A percentile compares a stretch with the other conserved stretches of the same genome.
phyloP scores from a whole-genome alignment of 768 basidiomycete species.

The Rhizopogon vesiculosus region DNA sequence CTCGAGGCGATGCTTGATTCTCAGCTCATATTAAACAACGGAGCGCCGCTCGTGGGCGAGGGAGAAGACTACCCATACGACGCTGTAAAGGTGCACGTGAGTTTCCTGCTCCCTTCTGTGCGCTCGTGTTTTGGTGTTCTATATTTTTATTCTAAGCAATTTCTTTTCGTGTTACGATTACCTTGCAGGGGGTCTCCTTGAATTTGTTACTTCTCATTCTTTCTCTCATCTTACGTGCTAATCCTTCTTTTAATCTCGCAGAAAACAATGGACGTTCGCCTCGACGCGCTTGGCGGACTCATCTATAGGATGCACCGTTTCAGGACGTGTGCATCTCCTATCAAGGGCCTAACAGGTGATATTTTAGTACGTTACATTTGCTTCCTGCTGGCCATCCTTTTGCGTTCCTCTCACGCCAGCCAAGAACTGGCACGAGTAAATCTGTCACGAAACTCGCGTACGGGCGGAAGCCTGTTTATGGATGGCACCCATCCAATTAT shows the following conservation, averaged over 20 bases:
- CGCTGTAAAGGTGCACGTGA: no score
- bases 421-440: slow-evolving; percentile 29
- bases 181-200: no score
- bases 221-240: slow-evolving; percentile 30
- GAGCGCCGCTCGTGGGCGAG: no score
- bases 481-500: slow-evolving; percentile 45
- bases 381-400: not conserved
- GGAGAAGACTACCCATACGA: no score
- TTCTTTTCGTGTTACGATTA: no score
- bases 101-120: no score
- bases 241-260: slow-evolving; percentile 20
- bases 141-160: no score
- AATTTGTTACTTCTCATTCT: slow-evolving; percentile 4
- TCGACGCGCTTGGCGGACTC: slow-evolving; percentile 19
- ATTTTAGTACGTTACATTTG: slow-evolving; percentile 55
- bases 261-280: slow-evolving; percentile 33
- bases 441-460: slow-evolving; percentile 8
- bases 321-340: slow-evolving; percentile 67
- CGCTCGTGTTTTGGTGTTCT: no score
- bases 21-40: no score
- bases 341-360: slow-evolving; percentile 78
- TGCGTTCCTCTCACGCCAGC: not conserved
- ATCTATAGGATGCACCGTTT: slow-evolving; percentile 83
- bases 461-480: slow-evolving; percentile 42
- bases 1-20: no score